Conservation (phyloP, 345 rosid species). For the Cardiospermum halicacabum region DNA sequence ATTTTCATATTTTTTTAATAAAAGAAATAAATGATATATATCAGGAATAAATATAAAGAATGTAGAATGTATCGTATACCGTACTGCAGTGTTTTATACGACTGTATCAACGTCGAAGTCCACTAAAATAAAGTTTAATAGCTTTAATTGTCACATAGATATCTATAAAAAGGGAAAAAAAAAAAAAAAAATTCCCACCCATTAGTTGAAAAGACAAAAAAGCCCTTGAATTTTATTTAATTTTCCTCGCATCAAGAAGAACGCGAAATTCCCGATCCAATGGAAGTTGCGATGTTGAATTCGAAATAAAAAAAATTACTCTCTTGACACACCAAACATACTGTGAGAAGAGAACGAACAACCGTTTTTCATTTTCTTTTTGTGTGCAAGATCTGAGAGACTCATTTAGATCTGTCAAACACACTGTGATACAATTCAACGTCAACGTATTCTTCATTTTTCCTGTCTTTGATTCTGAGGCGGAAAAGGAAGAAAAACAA, state of each 20-base stretch:
- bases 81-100: too few species aligned
- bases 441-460: conserved; percentile 1
- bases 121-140: neutral
- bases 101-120: too few species aligned
- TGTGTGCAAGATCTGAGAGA: conserved; percentile 17
- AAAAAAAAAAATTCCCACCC: neutral
- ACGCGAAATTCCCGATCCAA: conserved; percentile 8
- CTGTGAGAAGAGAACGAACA: neutral
- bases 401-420: conserved; percentile 1
- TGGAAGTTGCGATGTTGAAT: conserved; percentile 27
- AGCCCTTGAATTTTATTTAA: neutral
- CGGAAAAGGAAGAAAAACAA: conserved; percentile 14
- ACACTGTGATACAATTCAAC: neutral
- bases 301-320: conserved; percentile 10
- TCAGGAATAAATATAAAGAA: too few species aligned
- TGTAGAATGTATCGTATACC: too few species aligned
- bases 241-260: neutral
- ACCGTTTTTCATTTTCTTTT: neutral
- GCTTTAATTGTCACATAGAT: too few species aligned
- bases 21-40: too few species aligned
- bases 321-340: neutral
- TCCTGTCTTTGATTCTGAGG: conserved; percentile 25
- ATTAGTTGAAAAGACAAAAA: neutral
- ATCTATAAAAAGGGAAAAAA: too few species aligned
- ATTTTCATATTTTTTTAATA: too few species aligned